A percentile compares a stretch with the other conserved stretches of the same genome.
Evolutionary conservation across 768 basidiomycete genomes (phyloP).

Genomic region (Phanerochaete sordida): DNA sequence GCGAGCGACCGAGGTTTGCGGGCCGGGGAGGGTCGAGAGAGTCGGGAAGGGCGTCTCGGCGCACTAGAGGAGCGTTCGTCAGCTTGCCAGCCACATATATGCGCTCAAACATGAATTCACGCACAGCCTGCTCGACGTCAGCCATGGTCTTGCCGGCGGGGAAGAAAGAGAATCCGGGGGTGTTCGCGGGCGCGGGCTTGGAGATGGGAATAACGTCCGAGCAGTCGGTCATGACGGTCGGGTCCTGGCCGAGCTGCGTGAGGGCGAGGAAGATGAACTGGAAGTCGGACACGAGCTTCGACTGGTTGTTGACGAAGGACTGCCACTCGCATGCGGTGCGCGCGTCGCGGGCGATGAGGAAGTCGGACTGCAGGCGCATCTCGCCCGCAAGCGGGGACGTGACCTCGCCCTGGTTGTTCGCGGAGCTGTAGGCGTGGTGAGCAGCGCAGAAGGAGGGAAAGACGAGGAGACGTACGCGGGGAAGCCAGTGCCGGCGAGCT

Average conservation of each 20-base stretch:
- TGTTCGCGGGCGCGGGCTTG: not conserved
- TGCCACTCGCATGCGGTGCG: constrained; percentile 49
- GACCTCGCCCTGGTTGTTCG: constrained; percentile 35
- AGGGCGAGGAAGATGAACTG: constrained; percentile 11
- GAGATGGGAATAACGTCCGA: constrained; percentile 13
- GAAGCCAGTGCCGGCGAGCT: constrained; percentile 19
- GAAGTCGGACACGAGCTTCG: constrained; percentile 15
- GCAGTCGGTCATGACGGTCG: constrained; percentile 12
- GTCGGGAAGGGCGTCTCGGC: constrained; percentile 33
- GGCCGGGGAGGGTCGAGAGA: constrained; percentile 22
- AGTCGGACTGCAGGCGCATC: constrained; percentile 42
- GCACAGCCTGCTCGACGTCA: constrained; percentile 21
- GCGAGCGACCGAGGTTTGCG: constrained; percentile 8
- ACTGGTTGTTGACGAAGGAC: constrained; percentile 29
- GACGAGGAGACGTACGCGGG: constrained; percentile 20
- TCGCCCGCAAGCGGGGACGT: constrained; percentile 35
- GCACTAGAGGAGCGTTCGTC: constrained; percentile 18
- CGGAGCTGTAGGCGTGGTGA: constrained; percentile 4
- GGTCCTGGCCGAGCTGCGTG: constrained; percentile 9
- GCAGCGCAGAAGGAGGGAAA: not conserved
- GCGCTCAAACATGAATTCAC: not conserved
- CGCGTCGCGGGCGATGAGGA: constrained; percentile 25
- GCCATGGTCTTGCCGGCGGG: constrained; percentile 19
- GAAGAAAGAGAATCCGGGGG: constrained; percentile 12
- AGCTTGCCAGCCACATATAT: not conserved